Evolutionary conservation across 2,329 filamentous ascomycete species (phyloP), one percentile per base, ranked within the genome.

Genomic region (Beauveria sp.): DNA sequence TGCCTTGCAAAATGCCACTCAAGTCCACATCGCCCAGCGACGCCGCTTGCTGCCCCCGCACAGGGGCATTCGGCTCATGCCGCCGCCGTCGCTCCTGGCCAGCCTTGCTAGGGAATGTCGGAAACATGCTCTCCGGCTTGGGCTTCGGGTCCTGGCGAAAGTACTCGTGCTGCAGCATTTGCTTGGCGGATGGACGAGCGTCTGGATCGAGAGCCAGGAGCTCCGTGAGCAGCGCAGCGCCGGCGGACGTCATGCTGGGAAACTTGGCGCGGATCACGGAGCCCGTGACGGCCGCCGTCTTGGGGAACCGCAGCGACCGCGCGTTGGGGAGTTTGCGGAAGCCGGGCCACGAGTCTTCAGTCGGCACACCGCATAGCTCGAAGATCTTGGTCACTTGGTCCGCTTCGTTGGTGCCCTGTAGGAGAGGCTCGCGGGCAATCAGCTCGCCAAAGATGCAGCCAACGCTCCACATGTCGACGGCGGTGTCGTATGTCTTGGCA

Each of bases 371-470:
- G 72, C 91, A 92, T 62, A 97, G 84, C 67, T 88, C 86, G 73
- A 99, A 96, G 71, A 97, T 96, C 73, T 87, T 88, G 57, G 87
- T 85, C 14, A 97, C 80, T 71, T 97, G 87, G 70, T 96, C 91
- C 61, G 96, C 92, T 76, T 99, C 94, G 75, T 96, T 97, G 70
- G 87, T 89, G 55, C 92, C 93, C 68, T 91, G 91, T 1, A 99
- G 79, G 2, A 97, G 73, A 0, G 93, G 91, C 64, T 92, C 87
- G 64, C 91, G 89, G 41, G 85, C 87, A 22, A 97, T 80, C 3
- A 99, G 82, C 77, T 99, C 94, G 63, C 88, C 93, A 70, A 99
- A 96, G 70, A 99, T 92, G 76, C 94, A 97, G 14, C 94, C 94
- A 3, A 97, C 79, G 74, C 90, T 96, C 94, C 94, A 99, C 82